A percentile compares a stretch with the other conserved stretches of the same genome.
phyloP scores from a whole-genome alignment of 352 stramenopile genomes.

The Globisporangium splendens region DNA sequence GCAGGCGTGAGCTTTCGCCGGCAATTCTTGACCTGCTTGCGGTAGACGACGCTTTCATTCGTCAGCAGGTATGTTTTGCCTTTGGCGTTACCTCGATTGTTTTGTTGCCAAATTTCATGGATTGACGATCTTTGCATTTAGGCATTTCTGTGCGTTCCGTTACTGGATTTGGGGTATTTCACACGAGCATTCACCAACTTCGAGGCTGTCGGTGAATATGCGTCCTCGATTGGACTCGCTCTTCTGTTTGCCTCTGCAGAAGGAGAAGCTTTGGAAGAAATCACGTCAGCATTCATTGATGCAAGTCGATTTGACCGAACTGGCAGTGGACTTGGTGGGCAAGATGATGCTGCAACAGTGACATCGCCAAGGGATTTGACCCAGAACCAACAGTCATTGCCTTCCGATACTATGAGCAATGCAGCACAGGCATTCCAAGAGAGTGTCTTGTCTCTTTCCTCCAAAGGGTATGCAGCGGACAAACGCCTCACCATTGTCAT shows the following conservation, averaged over 20 bases:
- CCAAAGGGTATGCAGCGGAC: conserved; percentile 22
- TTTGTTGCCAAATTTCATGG: background rate
- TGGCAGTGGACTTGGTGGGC: background rate
- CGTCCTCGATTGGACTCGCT: conserved; percentile 5
- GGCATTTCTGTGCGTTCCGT: conserved; percentile 4
- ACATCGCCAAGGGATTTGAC: conserved; percentile 5
- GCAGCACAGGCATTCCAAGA: conserved; percentile 21
- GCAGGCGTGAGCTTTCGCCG: conserved; percentile 26
- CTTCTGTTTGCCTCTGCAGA: conserved; percentile 20
- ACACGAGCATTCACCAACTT: conserved; percentile 1
- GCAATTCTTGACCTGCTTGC: conserved; percentile 16
- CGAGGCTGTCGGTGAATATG: background rate
- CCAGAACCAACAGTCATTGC: background rate
- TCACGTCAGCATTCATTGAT: conserved; percentile 28
- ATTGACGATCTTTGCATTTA: background rate
- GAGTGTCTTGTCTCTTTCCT: conserved; percentile 24
- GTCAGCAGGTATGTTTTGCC: background rate
- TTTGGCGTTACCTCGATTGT: background rate
- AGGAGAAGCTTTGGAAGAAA: conserved; percentile 15
- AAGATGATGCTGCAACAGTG: background rate
- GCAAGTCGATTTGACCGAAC: conserved; percentile 20
- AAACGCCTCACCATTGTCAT: background rate
- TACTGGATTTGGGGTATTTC: conserved; percentile 9
- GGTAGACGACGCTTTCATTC: background rate
- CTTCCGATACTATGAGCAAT: background rate